Conservation (phyloP, 495 filamentous ascomycete genomes). For the Tirmania nivea region DNA sequence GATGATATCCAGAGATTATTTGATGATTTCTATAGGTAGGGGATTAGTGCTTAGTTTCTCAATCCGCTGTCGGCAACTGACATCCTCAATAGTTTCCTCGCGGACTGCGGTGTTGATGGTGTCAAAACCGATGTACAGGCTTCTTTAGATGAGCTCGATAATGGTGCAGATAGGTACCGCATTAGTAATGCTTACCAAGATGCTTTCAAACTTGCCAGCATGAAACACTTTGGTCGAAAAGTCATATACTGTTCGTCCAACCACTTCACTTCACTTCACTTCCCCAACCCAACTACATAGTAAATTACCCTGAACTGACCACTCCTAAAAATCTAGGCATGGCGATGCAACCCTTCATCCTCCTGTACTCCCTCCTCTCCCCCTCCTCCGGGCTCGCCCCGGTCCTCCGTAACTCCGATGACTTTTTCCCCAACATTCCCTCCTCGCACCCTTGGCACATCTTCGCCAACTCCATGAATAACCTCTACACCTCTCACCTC, state of each 20-base stretch:
- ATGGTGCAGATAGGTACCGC: constrained; percentile 30
- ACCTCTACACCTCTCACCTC: constrained; percentile 52
- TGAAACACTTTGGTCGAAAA: constrained; percentile 53
- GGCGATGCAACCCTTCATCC: constrained; percentile 60
- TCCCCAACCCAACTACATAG: neutral
- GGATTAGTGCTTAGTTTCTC: too few relatives aligned
- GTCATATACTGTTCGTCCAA: constrained; percentile 45
- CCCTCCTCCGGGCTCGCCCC: constrained; percentile 28
- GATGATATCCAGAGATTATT: constrained; percentile 59
- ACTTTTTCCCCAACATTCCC: constrained; percentile 69
- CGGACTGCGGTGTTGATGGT: constrained; percentile 43
- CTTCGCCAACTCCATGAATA: constrained; percentile 80
- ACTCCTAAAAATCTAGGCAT: constrained; percentile 24
- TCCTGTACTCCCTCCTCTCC: constrained; percentile 67
- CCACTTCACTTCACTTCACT: neutral
- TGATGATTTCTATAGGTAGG: constrained; percentile 55
- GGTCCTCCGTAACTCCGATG: constrained; percentile 69
- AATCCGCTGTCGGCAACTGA: neutral
- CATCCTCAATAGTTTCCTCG: constrained; percentile 33
- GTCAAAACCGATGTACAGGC: constrained; percentile 89
- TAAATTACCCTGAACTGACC: neutral
- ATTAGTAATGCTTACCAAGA: constrained; percentile 61
- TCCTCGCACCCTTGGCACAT: constrained; percentile 81
- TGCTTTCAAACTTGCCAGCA: constrained; percentile 57
- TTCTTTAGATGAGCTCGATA: constrained; percentile 51